These are phyloP conservation scores for Diaporthe amygdali DNA, from an alignment of 2,329 filamentous ascomycete species.

Conservation along the genomic window DNA sequence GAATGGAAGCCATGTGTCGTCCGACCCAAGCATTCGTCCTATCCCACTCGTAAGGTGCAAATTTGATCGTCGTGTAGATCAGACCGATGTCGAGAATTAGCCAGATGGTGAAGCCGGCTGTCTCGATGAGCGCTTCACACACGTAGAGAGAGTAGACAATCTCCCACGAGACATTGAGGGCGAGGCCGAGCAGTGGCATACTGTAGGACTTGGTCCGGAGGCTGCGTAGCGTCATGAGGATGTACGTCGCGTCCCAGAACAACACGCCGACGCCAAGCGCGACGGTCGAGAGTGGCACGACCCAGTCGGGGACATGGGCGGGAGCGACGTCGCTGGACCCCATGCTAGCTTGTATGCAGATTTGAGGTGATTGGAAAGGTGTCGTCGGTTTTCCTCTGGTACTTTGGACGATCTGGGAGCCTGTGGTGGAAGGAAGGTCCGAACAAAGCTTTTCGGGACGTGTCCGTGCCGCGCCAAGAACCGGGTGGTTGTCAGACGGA, in stretches of 20 bases:
- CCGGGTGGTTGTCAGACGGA: background rate
- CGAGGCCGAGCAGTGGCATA: conserved; percentile 54
- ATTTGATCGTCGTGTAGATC: conserved; percentile 50
- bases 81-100: conserved; percentile 54
- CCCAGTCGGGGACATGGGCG: conserved; percentile 38
- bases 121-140: conserved; percentile 48
- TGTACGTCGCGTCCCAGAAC: conserved; percentile 49
- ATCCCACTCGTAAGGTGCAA: conserved; percentile 49
- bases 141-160: conserved; percentile 54
- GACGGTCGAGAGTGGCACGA: conserved; percentile 40
- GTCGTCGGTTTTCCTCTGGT: background rate
- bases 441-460: background rate
- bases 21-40: conserved; percentile 44
- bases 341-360: conserved; percentile 33
- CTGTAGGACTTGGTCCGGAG: conserved; percentile 53
- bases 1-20: conserved; percentile 43
- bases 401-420: background rate
- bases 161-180: conserved; percentile 58
- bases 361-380: background rate
- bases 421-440: background rate
- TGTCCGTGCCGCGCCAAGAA: background rate
- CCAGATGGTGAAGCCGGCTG: conserved; percentile 51
- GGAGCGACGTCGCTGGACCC: conserved; percentile 45
- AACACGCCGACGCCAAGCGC: conserved; percentile 43
- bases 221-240: conserved; percentile 52